phyloP scores from a whole-genome alignment of 805 yeast species.

The Pichia heedii region DNA sequence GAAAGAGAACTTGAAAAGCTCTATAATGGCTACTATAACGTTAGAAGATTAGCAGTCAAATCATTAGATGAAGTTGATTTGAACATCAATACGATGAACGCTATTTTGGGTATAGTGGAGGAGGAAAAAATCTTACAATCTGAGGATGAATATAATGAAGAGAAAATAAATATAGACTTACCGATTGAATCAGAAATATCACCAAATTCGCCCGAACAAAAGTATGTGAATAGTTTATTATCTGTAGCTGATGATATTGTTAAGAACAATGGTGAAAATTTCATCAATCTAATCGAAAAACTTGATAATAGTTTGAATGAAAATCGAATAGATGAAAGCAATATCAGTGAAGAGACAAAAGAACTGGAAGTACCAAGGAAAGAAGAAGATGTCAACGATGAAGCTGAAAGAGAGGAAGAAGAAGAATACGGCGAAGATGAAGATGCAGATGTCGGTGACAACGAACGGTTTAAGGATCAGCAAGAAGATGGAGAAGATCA shows the following conservation, averaged over 20 bases:
- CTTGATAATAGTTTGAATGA: conserved; percentile 35
- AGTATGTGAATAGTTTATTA: conserved; percentile 9
- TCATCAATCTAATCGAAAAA: conserved; percentile 72
- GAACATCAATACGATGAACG: conserved; percentile 20
- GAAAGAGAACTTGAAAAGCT: conserved; percentile 70
- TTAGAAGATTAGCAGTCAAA: conserved; percentile 23
- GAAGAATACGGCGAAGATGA: conserved; percentile 10
- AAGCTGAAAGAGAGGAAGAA: conserved; percentile 17
- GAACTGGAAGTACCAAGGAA: no score
- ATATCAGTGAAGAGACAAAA: background rate
- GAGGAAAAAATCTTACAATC: conserved; percentile 3
- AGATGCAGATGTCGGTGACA: conserved; percentile 7
- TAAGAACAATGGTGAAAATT: conserved; percentile 67
- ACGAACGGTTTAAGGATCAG: conserved; percentile 13
- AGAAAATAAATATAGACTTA: no score
- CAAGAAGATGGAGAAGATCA: conserved; percentile 16
- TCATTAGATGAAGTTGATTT: conserved; percentile 31
- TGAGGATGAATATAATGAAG: conserved; percentile 1
- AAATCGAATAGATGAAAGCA: background rate
- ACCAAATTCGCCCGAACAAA: background rate
- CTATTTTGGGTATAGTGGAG: conserved; percentile 19
- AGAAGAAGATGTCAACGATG: conserved; percentile 6
- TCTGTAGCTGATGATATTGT: conserved; percentile 73
- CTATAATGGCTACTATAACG: conserved; percentile 59
- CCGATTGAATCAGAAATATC: background rate